Conservation (phyloP, 2,329 filamentous ascomycete species). For the Pseudopyricularia javanii region DNA sequence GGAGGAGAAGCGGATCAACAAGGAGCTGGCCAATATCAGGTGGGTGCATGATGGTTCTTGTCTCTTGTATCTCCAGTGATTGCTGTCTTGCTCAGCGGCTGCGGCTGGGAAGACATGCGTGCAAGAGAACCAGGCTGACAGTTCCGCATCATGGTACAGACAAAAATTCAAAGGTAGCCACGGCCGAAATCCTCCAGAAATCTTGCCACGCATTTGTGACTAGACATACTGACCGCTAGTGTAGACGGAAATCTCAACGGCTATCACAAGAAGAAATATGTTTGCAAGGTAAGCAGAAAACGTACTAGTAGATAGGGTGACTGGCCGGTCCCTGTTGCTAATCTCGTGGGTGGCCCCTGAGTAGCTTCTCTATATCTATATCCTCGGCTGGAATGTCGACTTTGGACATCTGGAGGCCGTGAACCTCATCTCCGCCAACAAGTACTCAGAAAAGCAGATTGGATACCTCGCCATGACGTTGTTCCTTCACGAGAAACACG, state of each 20-base stretch:
- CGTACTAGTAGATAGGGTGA: not conserved
- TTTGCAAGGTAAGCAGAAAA: constrained; percentile 65
- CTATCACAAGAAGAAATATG: constrained; percentile 99
- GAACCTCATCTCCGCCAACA: constrained; percentile 89
- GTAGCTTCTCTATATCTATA: constrained; percentile 92
- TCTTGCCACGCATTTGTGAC: not conserved
- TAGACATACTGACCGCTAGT: not conserved
- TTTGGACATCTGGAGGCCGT: constrained; percentile 98
- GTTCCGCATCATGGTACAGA: constrained; percentile 14
- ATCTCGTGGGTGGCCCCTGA: constrained; percentile 4
- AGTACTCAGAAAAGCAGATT: constrained; percentile 99
- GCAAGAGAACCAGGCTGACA: constrained; percentile 12
- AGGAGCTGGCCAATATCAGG: constrained; percentile 96
- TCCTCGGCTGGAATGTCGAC: constrained; percentile 96
- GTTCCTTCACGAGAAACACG: constrained; percentile 94
- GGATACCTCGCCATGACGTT: constrained; percentile 95
- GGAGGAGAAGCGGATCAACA: constrained; percentile 99
- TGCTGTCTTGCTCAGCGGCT: constrained; percentile 3
- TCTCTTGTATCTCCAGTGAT: constrained; percentile 7
- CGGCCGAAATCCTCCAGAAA: not conserved
- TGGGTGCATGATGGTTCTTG: constrained; percentile 20
- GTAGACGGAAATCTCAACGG: constrained; percentile 77
- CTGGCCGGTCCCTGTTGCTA: not conserved
- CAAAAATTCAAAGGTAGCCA: constrained; percentile 82
- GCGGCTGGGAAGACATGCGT: not conserved